Percentiles rank a stretch among this genome's conserved stretches.
phyloP scores from a whole-genome alignment of 768 basidiomycete species.

The Mycena leptocephala region DNA sequence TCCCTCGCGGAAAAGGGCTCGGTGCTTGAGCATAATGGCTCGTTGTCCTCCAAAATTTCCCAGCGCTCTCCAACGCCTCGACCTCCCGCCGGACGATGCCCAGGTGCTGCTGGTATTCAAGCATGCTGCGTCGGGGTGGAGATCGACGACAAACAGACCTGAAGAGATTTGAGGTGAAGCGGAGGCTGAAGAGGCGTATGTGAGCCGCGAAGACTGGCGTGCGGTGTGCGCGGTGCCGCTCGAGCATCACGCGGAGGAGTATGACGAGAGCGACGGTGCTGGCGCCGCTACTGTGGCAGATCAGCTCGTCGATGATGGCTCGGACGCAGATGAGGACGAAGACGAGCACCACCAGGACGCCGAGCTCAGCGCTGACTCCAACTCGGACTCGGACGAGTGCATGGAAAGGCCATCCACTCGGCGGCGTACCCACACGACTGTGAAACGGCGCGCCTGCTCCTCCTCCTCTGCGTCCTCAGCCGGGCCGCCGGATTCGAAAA shows the following conservation, averaged over 20 bases:
- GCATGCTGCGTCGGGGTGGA: slow-evolving; percentile 83
- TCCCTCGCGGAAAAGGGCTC: slow-evolving; percentile 33
- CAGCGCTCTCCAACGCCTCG: slow-evolving; percentile 75
- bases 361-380: too few species aligned
- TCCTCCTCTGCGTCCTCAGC: too few species aligned
- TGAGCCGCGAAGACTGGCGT: slow-evolving; percentile 83
- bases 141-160: too few species aligned
- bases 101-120: slow-evolving; percentile 81
- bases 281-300: slow-evolving; percentile 41
- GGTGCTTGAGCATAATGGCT: slow-evolving; percentile 22
- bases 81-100: slow-evolving; percentile 81
- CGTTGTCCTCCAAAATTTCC: slow-evolving; percentile 72
- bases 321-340: slow-evolving; percentile 33
- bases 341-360: too few species aligned
- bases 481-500: too few species aligned
- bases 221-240: slow-evolving; percentile 86
- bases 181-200: slow-evolving; percentile 44
- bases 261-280: slow-evolving; percentile 38
- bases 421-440: slow-evolving; percentile 11
- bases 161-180: slow-evolving; percentile 39
- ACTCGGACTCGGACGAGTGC: slow-evolving; percentile 53
- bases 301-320: neutral
- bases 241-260: too few species aligned
- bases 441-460: too few species aligned
- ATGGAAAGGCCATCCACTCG: slow-evolving; percentile 44